phyloP scores from a whole-genome alignment of 345 rosid species.

The Excoecaria agallocha region DNA sequence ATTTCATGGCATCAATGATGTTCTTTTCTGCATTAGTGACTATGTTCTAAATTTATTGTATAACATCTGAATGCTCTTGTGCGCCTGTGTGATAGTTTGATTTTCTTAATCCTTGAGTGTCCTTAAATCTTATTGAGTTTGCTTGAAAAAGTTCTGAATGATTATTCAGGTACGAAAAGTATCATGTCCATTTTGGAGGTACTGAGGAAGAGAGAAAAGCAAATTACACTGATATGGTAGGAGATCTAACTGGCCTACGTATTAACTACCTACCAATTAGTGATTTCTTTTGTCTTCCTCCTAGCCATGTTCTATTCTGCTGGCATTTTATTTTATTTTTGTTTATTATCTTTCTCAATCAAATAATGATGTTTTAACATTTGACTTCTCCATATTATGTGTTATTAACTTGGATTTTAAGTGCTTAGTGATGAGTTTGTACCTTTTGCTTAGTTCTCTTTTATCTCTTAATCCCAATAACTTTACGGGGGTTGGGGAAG shows the following conservation, averaged over 20 bases:
- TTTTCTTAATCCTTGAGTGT: background rate
- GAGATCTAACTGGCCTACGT: slow-evolving; percentile 1
- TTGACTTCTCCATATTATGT: background rate
- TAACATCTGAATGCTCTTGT: background rate
- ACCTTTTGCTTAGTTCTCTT: background rate
- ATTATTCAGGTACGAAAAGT: slow-evolving; percentile 83
- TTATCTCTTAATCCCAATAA: background rate
- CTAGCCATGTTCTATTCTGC: background rate
- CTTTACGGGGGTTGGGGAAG: background rate
- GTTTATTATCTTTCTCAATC: background rate
- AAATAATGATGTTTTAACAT: background rate
- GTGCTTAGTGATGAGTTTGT: background rate
- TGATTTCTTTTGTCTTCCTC: background rate
- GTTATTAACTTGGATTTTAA: no score
- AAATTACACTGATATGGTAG: slow-evolving; percentile 89
- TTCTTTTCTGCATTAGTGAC: no score
- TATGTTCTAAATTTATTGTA: background rate
- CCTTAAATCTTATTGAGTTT: slow-evolving; percentile 1
- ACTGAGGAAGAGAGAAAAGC: slow-evolving; percentile 84
- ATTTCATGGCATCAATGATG: no score
- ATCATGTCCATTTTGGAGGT: slow-evolving; percentile 78
- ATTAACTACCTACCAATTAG: background rate
- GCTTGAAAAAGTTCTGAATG: slow-evolving; percentile 2
- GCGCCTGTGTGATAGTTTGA: background rate
- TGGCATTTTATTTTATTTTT: background rate